phyloP scores from a whole-genome alignment of 2,329 filamentous ascomycete genomes.

The Aspergillus persii region DNA sequence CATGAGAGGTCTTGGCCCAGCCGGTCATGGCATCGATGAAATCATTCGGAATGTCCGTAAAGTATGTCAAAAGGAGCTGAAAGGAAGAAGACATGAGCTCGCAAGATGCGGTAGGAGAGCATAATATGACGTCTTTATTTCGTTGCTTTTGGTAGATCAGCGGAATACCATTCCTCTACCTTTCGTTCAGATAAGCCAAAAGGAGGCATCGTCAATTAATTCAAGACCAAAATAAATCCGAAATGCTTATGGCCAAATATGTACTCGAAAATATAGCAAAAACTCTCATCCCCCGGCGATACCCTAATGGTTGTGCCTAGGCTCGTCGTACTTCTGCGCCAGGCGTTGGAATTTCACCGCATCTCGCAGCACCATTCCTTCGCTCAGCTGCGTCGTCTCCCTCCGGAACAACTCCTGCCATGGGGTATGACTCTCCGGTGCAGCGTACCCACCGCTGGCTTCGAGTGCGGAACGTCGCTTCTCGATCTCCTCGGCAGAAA shows the following conservation, averaged over 20 bases:
- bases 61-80: too few relatives aligned
- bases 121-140: too few relatives aligned
- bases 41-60: too few relatives aligned
- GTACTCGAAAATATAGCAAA: not conserved
- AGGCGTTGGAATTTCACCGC: slow-evolving; percentile 49
- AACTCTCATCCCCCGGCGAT: not conserved
- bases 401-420: slow-evolving; percentile 53
- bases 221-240: not conserved
- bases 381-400: slow-evolving; percentile 46
- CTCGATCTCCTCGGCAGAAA: slow-evolving; percentile 44
- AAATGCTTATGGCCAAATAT: not conserved
- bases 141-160: too few relatives aligned
- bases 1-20: too few relatives aligned
- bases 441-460: slow-evolving; percentile 37
- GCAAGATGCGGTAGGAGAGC: too few relatives aligned
- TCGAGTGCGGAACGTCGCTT: slow-evolving; percentile 40
- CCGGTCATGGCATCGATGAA: too few relatives aligned
- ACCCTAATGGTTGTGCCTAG: slow-evolving; percentile 46
- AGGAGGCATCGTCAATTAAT: not conserved
- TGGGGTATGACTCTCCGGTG: slow-evolving; percentile 47
- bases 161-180: too few relatives aligned
- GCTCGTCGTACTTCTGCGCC: slow-evolving; percentile 43
- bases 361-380: slow-evolving; percentile 49
- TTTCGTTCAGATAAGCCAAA: not conserved
- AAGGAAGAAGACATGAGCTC: too few relatives aligned